Conservation (phyloP, 768 basidiomycete species). For the Calocera cornea region DNA sequence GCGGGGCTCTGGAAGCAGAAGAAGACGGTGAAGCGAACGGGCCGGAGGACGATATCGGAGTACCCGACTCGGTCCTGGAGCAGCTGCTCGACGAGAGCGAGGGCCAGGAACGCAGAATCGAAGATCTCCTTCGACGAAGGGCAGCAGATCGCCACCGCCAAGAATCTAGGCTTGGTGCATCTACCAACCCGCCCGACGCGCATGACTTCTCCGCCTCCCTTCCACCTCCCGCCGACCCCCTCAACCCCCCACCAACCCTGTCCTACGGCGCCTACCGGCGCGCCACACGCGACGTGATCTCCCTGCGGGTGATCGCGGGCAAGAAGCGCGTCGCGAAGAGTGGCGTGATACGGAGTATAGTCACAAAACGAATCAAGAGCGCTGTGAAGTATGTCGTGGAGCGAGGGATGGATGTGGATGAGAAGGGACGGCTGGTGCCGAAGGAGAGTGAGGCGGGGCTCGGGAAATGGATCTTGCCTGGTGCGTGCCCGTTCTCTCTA, state of each 20-base stretch:
- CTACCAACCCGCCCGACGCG: no score
- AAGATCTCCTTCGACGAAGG: no score
- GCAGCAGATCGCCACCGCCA: no score
- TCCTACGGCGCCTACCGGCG: background rate
- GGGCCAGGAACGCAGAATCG: no score
- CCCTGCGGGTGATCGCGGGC: background rate
- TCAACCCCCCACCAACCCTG: background rate
- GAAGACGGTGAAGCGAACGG: background rate
- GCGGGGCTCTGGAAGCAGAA: no score
- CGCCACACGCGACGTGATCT: background rate
- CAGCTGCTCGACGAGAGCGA: no score
- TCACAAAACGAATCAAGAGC: background rate
- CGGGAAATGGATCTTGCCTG: background rate
- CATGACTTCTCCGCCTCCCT: background rate
- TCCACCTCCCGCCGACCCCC: background rate
- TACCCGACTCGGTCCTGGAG: no score
- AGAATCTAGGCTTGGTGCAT: no score
- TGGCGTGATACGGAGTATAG: background rate
- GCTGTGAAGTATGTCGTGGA: background rate
- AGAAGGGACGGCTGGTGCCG: background rate
- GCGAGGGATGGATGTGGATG: background rate
- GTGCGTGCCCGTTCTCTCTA: background rate
- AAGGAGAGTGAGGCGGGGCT: background rate
- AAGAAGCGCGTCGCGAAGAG: background rate
- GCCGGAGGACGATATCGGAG: background rate